Percentiles rank a stretch among this genome's conserved stretches.
These are phyloP conservation scores for Ramalina peruviana DNA, from an alignment of 495 filamentous ascomycete species.

Conservation along the genomic window DNA sequence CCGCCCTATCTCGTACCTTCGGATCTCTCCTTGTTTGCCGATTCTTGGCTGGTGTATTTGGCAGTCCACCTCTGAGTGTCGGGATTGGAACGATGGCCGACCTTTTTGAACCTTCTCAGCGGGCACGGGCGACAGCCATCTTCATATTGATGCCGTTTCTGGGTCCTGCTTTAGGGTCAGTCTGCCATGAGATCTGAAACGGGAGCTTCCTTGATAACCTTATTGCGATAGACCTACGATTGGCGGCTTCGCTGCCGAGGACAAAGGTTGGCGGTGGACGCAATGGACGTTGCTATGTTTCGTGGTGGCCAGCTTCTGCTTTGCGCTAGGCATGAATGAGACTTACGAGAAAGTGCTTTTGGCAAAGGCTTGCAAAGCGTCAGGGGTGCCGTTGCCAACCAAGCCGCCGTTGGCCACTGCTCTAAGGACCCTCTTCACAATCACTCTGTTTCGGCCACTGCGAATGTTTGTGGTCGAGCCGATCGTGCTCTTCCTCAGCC, in stretches of 20 bases:
- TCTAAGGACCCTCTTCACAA: conserved; percentile 36
- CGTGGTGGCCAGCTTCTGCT: conserved; percentile 25
- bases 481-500: conserved; percentile 44
- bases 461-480: conserved; percentile 53
- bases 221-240: conserved; percentile 37
- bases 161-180: conserved; percentile 28
- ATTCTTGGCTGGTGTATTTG: conserved; percentile 45
- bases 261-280: conserved; percentile 50
- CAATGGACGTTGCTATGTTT: conserved; percentile 40
- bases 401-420: conserved; percentile 22
- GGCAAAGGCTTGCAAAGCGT: conserved; percentile 31
- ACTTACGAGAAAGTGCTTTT: conserved; percentile 52
- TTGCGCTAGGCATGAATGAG: conserved; percentile 33
- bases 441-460: conserved; percentile 44
- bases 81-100: conserved; percentile 42
- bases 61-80: conserved; percentile 39
- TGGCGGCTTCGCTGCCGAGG: conserved; percentile 44
- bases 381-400: conserved; percentile 25
- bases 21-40: conserved; percentile 41
- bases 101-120: conserved; percentile 29
- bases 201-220: no score
- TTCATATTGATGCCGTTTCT: conserved; percentile 44
- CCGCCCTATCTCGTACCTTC: conserved; percentile 42
- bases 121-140: conserved; percentile 31
- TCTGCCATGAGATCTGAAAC: no score